Conservation (phyloP, 2,329 filamentous ascomycete species). For the Penicillium paneum region DNA sequence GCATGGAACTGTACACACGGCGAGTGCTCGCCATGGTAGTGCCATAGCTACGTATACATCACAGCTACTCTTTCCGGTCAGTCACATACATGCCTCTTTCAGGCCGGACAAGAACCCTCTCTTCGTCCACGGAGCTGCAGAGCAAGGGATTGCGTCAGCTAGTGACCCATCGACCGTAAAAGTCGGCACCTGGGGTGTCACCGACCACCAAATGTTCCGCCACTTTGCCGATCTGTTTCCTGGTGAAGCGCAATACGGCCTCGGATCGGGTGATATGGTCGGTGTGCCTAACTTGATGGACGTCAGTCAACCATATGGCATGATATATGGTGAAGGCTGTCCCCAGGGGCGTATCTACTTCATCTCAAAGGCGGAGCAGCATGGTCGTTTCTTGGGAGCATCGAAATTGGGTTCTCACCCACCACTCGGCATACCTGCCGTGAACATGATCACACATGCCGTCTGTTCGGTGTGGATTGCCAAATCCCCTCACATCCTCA, state of each 20-base stretch:
- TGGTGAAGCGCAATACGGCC: slow-evolving; percentile 69
- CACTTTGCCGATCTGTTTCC: slow-evolving; percentile 77
- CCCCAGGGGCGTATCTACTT: slow-evolving; percentile 80
- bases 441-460: slow-evolving; percentile 67
- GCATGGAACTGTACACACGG: slow-evolving; percentile 52
- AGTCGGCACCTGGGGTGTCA: slow-evolving; percentile 77
- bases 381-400: slow-evolving; percentile 69
- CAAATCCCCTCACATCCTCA: slow-evolving; percentile 70
- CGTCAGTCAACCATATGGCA: slow-evolving; percentile 78
- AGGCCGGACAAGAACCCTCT: slow-evolving; percentile 68
- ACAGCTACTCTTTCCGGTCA: slow-evolving; percentile 74
- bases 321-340: slow-evolving; percentile 80
- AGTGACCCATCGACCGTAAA: slow-evolving; percentile 75
- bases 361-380: slow-evolving; percentile 68
- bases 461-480: slow-evolving; percentile 85
- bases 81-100: slow-evolving; percentile 76
- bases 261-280: slow-evolving; percentile 71
- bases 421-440: slow-evolving; percentile 70
- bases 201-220: slow-evolving; percentile 69
- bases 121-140: slow-evolving; percentile 79
- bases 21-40: slow-evolving; percentile 62
- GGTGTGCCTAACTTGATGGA: slow-evolving; percentile 85
- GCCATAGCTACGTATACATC: slow-evolving; percentile 84
- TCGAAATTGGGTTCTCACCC: slow-evolving; percentile 61
- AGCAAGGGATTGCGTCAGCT: slow-evolving; percentile 71